A percentile compares a stretch with the other conserved stretches of the same genome.
phyloP scores from a whole-genome alignment of 129 eudicot species.

The Smallanthus sonchifolius region DNA sequence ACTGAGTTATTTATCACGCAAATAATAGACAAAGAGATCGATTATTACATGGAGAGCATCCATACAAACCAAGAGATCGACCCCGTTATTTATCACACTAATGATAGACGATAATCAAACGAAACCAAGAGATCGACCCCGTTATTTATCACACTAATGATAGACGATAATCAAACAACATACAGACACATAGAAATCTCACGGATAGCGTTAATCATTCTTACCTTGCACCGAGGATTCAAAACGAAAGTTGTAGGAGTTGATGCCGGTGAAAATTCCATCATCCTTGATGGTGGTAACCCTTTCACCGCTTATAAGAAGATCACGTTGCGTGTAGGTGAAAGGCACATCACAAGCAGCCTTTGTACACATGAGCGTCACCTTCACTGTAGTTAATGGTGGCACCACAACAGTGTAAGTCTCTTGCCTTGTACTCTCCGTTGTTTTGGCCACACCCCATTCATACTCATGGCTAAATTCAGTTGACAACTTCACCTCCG shows the following conservation, averaged over 20 bases:
- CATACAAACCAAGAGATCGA: too few species aligned
- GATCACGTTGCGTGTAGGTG: background rate
- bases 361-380: background rate
- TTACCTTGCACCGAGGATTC: background rate
- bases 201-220: background rate
- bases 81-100: too few species aligned
- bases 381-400: background rate
- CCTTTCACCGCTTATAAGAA: background rate
- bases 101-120: too few species aligned
- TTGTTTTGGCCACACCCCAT: background rate
- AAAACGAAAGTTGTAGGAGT: background rate
- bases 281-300: background rate
- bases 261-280: background rate
- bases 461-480: background rate
- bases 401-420: background rate
- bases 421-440: background rate
- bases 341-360: slow-evolving; percentile 5
- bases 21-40: background rate
- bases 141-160: too few species aligned
- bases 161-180: too few species aligned
- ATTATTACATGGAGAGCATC: too few species aligned
- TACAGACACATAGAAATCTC: background rate
- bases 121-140: too few species aligned
- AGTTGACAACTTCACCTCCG: background rate
- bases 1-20: background rate